These are phyloP conservation scores for Fusarium udum DNA, from an alignment of 2,329 filamentous ascomycete genomes.

Conservation along the genomic window DNA sequence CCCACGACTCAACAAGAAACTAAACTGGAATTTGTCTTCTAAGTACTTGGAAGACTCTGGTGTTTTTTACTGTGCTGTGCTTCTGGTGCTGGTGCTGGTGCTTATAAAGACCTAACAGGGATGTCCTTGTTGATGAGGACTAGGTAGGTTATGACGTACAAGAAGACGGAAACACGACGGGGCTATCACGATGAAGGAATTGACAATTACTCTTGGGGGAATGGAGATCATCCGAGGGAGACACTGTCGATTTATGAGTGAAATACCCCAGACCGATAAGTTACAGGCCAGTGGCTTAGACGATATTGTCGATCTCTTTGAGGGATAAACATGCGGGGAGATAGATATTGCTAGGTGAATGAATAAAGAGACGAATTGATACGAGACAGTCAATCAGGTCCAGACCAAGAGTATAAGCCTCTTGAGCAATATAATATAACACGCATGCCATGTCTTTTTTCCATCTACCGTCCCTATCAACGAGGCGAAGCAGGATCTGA, in stretches of 20 bases:
- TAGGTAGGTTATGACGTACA: slow-evolving; percentile 20
- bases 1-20: slow-evolving; percentile 8
- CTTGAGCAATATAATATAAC: background rate
- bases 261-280: background rate
- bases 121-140: slow-evolving; percentile 13
- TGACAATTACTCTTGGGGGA: background rate
- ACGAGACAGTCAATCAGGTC: slow-evolving; percentile 1
- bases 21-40: background rate
- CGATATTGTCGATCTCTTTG: slow-evolving; percentile 5
- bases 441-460: background rate
- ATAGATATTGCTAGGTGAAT: background rate
- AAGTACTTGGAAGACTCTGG: background rate
- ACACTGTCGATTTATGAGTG: slow-evolving; percentile 6
- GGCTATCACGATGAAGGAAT: background rate
- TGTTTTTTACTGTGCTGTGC: background rate
- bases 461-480: background rate
- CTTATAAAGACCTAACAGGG: slow-evolving; percentile 9
- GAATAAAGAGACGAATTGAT: background rate
- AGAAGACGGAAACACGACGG: slow-evolving; percentile 14
- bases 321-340: slow-evolving; percentile 1
- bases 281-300: slow-evolving; percentile 5
- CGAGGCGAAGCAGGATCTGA: background rate
- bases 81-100: background rate
- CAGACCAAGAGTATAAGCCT: background rate
- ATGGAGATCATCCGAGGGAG: background rate